Evolutionary conservation across 1,139 yeast genomes (phyloP).

Genomic region (Lodderomyces elongisporus): DNA sequence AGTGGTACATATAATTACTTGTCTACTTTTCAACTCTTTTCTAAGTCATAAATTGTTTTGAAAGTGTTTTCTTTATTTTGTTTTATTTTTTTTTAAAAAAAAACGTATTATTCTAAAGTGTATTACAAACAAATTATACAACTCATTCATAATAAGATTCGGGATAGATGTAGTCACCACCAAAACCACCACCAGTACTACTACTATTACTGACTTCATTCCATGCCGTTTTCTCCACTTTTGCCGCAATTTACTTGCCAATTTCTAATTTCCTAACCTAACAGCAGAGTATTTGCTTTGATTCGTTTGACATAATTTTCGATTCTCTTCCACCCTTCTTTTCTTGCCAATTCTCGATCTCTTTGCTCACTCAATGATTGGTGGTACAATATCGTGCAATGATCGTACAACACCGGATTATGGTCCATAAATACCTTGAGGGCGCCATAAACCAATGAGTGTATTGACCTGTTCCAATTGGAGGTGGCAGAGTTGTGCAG

Average conservation of each 20-base stretch:
- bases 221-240: too few species aligned
- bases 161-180: too few species aligned
- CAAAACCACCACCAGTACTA: too few species aligned
- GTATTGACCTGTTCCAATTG: constrained; percentile 89
- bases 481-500: constrained; percentile 47
- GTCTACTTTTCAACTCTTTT: too few species aligned
- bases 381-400: constrained; percentile 82
- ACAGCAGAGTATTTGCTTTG: constrained; percentile 14
- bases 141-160: too few species aligned
- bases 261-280: not conserved
- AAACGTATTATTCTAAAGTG: too few species aligned
- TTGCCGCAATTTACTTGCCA: not conserved
- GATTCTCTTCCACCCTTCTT: constrained; percentile 70
- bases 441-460: constrained; percentile 85
- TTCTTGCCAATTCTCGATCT: constrained; percentile 55
- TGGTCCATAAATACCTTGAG: constrained; percentile 91
- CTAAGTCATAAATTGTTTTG: too few species aligned
- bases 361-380: constrained; percentile 66
- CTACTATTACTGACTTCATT: too few species aligned
- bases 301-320: constrained; percentile 52
- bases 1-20: too few species aligned
- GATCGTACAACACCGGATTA: constrained; percentile 85
- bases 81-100: not conserved
- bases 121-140: too few species aligned
- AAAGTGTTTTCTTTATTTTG: too few species aligned